phyloP scores from a whole-genome alignment of 108 stramenopile species.

The Nitzschia putrida region DNA sequence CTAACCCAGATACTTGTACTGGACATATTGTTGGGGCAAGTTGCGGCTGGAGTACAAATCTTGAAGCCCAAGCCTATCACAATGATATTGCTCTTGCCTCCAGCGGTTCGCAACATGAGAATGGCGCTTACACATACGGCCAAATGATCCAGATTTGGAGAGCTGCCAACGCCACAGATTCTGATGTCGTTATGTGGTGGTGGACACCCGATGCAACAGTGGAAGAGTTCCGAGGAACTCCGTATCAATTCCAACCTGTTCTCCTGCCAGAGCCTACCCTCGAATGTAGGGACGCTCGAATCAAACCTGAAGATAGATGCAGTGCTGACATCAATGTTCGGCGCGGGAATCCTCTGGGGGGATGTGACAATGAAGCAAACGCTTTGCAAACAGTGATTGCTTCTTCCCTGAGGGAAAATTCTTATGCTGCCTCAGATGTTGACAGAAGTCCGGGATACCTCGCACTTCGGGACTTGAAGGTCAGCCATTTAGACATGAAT shows the following conservation, averaged over 20 bases:
- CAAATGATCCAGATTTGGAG: slow-evolving; percentile 40
- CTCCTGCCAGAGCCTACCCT: slow-evolving; percentile 13
- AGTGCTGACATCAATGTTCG: slow-evolving; percentile 6
- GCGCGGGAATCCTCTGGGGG: slow-evolving; percentile 3
- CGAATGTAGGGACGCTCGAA: slow-evolving; percentile 7
- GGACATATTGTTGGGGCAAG: slow-evolving; percentile 23
- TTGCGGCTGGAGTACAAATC: slow-evolving; percentile 20
- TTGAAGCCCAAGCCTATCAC: slow-evolving; percentile 28
- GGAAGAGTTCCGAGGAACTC: slow-evolving; percentile 16
- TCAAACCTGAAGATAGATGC: slow-evolving; percentile 20
- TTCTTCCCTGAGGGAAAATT: background rate
- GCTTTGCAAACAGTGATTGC: background rate
- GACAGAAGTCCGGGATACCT: slow-evolving; percentile 26
- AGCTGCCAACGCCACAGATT: slow-evolving; percentile 43
- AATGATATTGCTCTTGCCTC: slow-evolving; percentile 26
- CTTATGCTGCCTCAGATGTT: background rate
- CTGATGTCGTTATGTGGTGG: slow-evolving; percentile 38
- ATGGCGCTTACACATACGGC: slow-evolving; percentile 36
- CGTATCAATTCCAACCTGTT: slow-evolving; percentile 2
- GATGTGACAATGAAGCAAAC: slow-evolving; percentile 22
- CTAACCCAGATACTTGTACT: slow-evolving; percentile 12
- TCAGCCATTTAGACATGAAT: slow-evolving; percentile 17
- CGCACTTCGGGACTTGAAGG: slow-evolving; percentile 2
- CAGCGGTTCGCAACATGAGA: slow-evolving; percentile 2
- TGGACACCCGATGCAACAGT: slow-evolving; percentile 38